These are phyloP conservation scores for Polychaeton citri DNA, from an alignment of 2,329 filamentous ascomycete species.

Conservation along the genomic window DNA sequence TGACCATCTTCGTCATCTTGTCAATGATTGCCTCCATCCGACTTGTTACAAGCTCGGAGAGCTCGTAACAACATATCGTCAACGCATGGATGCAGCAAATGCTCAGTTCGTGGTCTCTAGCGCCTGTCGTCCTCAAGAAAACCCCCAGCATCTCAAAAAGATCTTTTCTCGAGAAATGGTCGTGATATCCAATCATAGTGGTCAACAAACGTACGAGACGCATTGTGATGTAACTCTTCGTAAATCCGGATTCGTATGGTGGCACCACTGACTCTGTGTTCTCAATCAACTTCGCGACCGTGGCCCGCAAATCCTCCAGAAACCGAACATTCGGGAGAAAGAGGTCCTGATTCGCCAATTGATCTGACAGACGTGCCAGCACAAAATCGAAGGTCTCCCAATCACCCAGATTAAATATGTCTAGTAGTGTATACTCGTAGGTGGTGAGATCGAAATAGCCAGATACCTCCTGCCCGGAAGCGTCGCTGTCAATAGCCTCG, in stretches of 20 bases:
- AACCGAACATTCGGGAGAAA: slow-evolving; percentile 63
- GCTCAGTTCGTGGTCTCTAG: slow-evolving; percentile 48
- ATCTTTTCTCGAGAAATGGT: slow-evolving; percentile 68
- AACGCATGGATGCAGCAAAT: slow-evolving; percentile 91
- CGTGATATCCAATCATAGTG: slow-evolving; percentile 81
- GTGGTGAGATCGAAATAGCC: not conserved
- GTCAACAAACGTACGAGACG: slow-evolving; percentile 79
- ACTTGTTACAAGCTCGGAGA: slow-evolving; percentile 76
- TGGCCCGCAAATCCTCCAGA: slow-evolving; percentile 59
- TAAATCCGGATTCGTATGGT: slow-evolving; percentile 61
- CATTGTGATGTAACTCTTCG: slow-evolving; percentile 76
- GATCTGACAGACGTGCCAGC: slow-evolving; percentile 71
- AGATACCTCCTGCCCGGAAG: not conserved
- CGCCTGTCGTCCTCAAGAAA: slow-evolving; percentile 65
- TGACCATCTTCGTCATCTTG: slow-evolving; percentile 93
- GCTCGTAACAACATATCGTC: slow-evolving; percentile 87
- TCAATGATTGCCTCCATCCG: slow-evolving; percentile 74
- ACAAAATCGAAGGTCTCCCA: slow-evolving; percentile 93
- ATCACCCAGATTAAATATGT: slow-evolving; percentile 3
- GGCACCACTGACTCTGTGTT: slow-evolving; percentile 69
- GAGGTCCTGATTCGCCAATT: slow-evolving; percentile 78
- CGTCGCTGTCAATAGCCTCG: too few relatives aligned
- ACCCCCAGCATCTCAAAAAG: slow-evolving; percentile 80
- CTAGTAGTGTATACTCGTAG: not conserved
- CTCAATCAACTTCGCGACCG: slow-evolving; percentile 73